These are phyloP conservation scores for Leptographium wingfieldii DNA, from an alignment of 2,329 filamentous ascomycete genomes.

Conservation along the genomic window DNA sequence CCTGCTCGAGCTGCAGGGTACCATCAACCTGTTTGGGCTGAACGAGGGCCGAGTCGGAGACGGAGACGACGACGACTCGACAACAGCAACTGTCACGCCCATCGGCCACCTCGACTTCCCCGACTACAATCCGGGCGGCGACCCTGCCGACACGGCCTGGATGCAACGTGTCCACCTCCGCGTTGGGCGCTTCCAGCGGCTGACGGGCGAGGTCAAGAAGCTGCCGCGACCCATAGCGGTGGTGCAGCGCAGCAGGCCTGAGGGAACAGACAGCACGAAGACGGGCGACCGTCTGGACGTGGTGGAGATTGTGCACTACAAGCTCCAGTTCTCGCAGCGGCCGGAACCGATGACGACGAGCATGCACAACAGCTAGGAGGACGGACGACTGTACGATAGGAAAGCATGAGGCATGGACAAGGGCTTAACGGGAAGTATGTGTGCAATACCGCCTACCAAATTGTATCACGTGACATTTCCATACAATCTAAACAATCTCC, in stretches of 20 bases:
- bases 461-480: too few relatives aligned
- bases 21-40: conserved; percentile 48
- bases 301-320: conserved; percentile 76
- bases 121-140: conserved; percentile 43
- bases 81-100: conserved; percentile 17
- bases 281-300: conserved; percentile 54
- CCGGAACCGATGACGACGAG: conserved; percentile 66
- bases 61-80: conserved; percentile 4
- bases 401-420: neutral
- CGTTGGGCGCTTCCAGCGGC: conserved; percentile 75
- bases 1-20: conserved; percentile 84
- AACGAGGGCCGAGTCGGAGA: conserved; percentile 8
- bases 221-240: conserved; percentile 66
- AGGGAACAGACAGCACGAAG: conserved; percentile 22
- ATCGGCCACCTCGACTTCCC: conserved; percentile 31
- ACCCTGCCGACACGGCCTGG: conserved; percentile 48
- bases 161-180: conserved; percentile 86
- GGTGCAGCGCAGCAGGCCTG: conserved; percentile 38
- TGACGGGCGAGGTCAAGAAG: conserved; percentile 85
- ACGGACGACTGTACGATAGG: neutral
- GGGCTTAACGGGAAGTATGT: too few relatives aligned
- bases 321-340: conserved; percentile 69
- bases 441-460: too few relatives aligned
- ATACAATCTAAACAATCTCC: neutral
- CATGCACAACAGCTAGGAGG: neutral